Evolutionary conservation across 176 grass and related monocot species (phyloP), one percentile per base, ranked within the genome.

Genomic region (Oryza nivara): DNA sequence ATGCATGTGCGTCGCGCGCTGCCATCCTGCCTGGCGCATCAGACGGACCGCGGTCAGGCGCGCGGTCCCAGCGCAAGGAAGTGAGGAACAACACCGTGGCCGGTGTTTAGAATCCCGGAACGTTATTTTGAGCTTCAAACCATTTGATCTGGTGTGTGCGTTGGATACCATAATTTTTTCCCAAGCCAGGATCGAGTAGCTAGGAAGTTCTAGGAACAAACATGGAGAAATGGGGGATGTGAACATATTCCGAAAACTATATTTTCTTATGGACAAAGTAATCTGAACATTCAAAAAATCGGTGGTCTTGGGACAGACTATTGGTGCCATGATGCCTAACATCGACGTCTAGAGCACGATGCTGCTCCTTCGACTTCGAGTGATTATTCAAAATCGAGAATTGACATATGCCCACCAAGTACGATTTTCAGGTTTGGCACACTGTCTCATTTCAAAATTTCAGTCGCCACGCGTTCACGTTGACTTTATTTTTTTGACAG

Each of bases 221-320:
- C 65, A 12, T 22, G 41, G 28, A 10, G 41, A 81, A 64, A 51
- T 34, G 36, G 87, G 34, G 65, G 70, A 80, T 69, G 9, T 23
- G 72, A 52, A 51, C 54, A 83, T 77, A 89, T 80, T 75, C 70
- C 82, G 3, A 63, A 10, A 69, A 11, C 28, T 80, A 10, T 48
- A 30, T 75, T 38, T 74, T 74, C 68, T 79, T 47, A 78, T 20
- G 0, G 44, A n/a, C 74, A 83, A 83, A 84, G 60, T 30, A 23
- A 44, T 47, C 5, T 47, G 81, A 35, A 26, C 75, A 9, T 68
- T 46, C 87, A 25, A 47, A 34, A 6, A 10, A 8, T 74, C 13
- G 19, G 69, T 60, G 76, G 60, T 9, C 49, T 65, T 47, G 41
- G 17, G 54, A n/a, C 20, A 19, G 60, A 19, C 26, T 49, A 6